phyloP scores from a whole-genome alignment of 108 stramenopile genomes.

The Skeletonema marinoi region DNA sequence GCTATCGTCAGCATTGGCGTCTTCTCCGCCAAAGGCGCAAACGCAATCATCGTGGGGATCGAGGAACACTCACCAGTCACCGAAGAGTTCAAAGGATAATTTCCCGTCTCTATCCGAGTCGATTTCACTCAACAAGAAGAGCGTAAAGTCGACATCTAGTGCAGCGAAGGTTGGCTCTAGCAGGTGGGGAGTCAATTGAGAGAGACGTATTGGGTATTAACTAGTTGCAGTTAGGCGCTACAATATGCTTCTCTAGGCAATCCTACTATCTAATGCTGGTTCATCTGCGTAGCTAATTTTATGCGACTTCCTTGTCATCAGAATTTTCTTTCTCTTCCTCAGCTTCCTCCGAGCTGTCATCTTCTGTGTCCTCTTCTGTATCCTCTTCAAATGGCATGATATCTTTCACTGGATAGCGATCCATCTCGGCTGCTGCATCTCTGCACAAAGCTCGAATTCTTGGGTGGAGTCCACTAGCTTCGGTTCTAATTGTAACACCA shows the following conservation, averaged over 20 bases:
- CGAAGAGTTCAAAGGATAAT: not conserved
- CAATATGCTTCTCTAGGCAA: too few relatives aligned
- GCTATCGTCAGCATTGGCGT: not conserved
- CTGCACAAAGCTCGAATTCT: constrained; percentile 67
- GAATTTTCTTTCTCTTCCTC: not conserved
- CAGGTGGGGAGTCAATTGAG: not conserved
- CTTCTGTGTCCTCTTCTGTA: constrained; percentile 32
- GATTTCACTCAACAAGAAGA: not conserved
- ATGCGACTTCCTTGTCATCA: not conserved
- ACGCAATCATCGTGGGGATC: not conserved
- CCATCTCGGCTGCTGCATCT: constrained; percentile 69
- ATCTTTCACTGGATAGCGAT: constrained; percentile 86
- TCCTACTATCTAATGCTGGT: too few relatives aligned
- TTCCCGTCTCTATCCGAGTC: not conserved
- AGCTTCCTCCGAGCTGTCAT: not conserved
- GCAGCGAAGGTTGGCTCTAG: not conserved
- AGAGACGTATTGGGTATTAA: not conserved
- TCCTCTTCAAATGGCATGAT: constrained; percentile 68
- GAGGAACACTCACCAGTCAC: not conserved
- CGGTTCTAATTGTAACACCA: constrained; percentile 27
- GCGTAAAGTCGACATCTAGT: not conserved
- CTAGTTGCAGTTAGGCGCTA: too few relatives aligned
- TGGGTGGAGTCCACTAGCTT: constrained; percentile 70
- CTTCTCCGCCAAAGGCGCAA: not conserved
- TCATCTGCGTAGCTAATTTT: not conserved